phyloP scores from a whole-genome alignment of 2,329 filamentous ascomycete species.

The Xylariaceae sp. region DNA sequence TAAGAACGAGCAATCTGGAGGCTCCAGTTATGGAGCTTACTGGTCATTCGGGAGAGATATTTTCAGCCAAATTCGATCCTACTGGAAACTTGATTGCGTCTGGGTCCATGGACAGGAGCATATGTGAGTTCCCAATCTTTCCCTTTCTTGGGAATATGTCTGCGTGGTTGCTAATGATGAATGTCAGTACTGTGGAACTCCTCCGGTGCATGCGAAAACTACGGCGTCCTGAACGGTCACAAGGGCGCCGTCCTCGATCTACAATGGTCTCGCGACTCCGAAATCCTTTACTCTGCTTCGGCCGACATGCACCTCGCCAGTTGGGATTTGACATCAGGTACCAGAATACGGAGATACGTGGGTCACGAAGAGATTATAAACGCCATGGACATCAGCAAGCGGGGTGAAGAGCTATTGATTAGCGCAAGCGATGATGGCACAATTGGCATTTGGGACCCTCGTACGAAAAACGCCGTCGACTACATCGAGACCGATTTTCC shows the following conservation, averaged over 20 bases:
- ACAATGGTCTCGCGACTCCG: constrained; percentile 95
- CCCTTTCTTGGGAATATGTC: neutral
- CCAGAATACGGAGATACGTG: constrained; percentile 86
- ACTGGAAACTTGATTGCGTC: constrained; percentile 90
- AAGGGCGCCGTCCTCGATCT: constrained; percentile 90
- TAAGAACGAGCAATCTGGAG: constrained; percentile 81
- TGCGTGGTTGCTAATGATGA: neutral
- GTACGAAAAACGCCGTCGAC: constrained; percentile 85
- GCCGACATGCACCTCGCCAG: constrained; percentile 92
- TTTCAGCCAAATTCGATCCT: constrained; percentile 87
- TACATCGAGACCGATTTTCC: constrained; percentile 92
- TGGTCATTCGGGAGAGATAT: constrained; percentile 85
- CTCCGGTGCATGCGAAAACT: constrained; percentile 93
- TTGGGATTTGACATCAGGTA: constrained; percentile 94
- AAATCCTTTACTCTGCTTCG: constrained; percentile 88
- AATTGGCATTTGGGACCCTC: constrained; percentile 94
- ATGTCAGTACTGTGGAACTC: constrained; percentile 86
- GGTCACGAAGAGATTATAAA: constrained; percentile 98
- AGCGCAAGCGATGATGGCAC: constrained; percentile 93
- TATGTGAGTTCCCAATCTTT: constrained; percentile 64
- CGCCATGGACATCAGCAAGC: constrained; percentile 82
- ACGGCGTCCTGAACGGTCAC: constrained; percentile 86
- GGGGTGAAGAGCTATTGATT: constrained; percentile 88
- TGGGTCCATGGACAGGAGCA: constrained; percentile 91
- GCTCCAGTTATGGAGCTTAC: constrained; percentile 94